Percentiles rank a stretch among this genome's conserved stretches.
phyloP scores from a whole-genome alignment of 208 protist species.

The Wallacemonas sp. region DNA sequence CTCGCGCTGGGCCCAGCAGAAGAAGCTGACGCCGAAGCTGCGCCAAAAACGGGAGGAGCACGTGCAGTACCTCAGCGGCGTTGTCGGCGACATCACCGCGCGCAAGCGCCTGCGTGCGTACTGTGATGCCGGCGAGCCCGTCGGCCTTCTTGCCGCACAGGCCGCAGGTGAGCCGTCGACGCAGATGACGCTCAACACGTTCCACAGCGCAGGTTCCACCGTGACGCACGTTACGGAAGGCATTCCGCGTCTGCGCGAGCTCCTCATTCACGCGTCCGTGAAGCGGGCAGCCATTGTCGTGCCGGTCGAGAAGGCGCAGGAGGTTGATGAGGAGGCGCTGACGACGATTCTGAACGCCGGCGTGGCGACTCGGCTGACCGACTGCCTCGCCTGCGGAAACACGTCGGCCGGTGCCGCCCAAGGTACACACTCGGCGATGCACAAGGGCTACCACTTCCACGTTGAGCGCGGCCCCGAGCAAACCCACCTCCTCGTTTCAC shows the following conservation, averaged over 20 bases:
- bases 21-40: constrained; percentile 51
- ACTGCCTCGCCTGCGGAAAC: constrained; percentile 59
- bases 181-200: constrained; percentile 99
- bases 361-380: constrained; percentile 44
- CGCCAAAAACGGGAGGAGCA: constrained; percentile 49
- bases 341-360: constrained; percentile 50
- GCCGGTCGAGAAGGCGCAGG: constrained; percentile 66
- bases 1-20: constrained; percentile 57
- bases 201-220: constrained; percentile 99
- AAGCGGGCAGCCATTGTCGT: constrained; percentile 81
- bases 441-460: constrained; percentile 57
- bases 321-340: constrained; percentile 68
- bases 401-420: background rate
- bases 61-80: constrained; percentile 54
- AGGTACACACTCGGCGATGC: too few relatives aligned
- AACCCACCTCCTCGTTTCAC: constrained; percentile 53
- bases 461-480: constrained; percentile 43
- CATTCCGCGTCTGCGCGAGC: constrained; percentile 98
- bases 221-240: constrained; percentile 99
- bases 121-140: constrained; percentile 94
- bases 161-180: constrained; percentile 99
- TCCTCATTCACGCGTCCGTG: constrained; percentile 97
- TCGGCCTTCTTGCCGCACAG: constrained; percentile 97
- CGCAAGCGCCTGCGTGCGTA: constrained; percentile 57
- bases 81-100: constrained; percentile 62